Percentiles rank a stretch among this genome's conserved stretches.
Conservation (phyloP, 192 early-diverging fungal genomes). For the Thamnidium elegans region DNA sequence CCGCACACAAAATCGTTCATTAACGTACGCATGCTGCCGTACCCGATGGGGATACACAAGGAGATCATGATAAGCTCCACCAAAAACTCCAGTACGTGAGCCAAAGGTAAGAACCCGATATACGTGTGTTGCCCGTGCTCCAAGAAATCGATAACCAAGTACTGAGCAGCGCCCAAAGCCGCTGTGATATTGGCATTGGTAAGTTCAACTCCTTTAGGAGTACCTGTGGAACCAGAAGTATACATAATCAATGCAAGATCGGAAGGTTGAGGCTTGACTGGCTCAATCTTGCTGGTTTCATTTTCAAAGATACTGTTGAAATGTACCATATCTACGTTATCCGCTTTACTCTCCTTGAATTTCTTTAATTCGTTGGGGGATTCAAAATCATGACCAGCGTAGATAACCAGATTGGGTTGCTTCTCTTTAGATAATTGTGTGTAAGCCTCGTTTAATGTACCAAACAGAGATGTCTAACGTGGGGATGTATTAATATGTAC, state of each 20-base stretch:
- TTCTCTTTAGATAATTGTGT: slow-evolving; percentile 7
- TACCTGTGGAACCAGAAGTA: slow-evolving; percentile 62
- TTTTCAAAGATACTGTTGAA: neutral
- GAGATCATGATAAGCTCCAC: slow-evolving; percentile 71
- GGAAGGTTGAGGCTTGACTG: slow-evolving; percentile 20
- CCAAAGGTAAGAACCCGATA: slow-evolving; percentile 60
- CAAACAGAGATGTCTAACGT: slow-evolving; percentile 25
- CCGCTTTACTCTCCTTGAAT: neutral
- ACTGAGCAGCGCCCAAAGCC: slow-evolving; percentile 43
- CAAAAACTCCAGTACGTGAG: slow-evolving; percentile 84
- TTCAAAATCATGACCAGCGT: slow-evolving; percentile 52
- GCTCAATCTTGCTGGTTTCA: neutral
- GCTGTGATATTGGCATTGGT: slow-evolving; percentile 68
- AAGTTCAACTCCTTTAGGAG: slow-evolving; percentile 73
- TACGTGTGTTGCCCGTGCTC: slow-evolving; percentile 35
- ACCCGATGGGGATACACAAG: slow-evolving; percentile 54
- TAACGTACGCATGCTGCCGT: slow-evolving; percentile 68
- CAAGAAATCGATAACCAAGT: slow-evolving; percentile 25
- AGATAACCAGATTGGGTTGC: slow-evolving; percentile 56
- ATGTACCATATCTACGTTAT: slow-evolving; percentile 7
- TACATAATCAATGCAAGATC: slow-evolving; percentile 62
- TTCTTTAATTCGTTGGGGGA: slow-evolving; percentile 13
- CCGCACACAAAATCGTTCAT: slow-evolving; percentile 60
- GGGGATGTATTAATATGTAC: neutral
- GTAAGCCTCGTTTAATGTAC: slow-evolving; percentile 27